These are phyloP conservation scores for Pyrrhoderma lamaoense DNA, from an alignment of 1,284 basidiomycete genomes.

Conservation along the genomic window DNA sequence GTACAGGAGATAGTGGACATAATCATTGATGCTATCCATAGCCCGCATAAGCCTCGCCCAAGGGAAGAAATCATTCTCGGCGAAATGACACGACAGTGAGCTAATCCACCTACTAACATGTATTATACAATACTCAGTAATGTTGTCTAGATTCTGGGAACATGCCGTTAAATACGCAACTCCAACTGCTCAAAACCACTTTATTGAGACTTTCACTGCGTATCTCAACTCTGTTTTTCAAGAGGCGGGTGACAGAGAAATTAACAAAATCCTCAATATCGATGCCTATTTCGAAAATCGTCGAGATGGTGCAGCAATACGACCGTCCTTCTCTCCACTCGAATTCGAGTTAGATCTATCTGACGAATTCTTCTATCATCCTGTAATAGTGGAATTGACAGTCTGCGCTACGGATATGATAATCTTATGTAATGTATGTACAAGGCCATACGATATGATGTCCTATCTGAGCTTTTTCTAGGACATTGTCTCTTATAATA, in stretches of 20 bases:
- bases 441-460: neutral
- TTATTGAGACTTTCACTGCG: slow-evolving; percentile 6
- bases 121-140: too few relatives aligned
- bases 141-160: neutral
- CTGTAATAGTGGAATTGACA: neutral
- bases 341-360: neutral
- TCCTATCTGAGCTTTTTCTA: neutral
- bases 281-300: neutral
- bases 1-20: slow-evolving; percentile 26
- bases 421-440: neutral
- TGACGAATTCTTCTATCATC: neutral
- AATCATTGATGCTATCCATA: slow-evolving; percentile 31
- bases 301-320: neutral
- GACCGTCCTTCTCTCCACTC: too few relatives aligned
- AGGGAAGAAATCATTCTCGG: slow-evolving; percentile 27
- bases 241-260: neutral
- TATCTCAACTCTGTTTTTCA: neutral
- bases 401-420: neutral
- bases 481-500: slow-evolving; percentile 4
- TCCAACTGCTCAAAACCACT: slow-evolving; percentile 29
- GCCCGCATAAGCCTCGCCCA: slow-evolving; percentile 28
- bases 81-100: slow-evolving; percentile 28
- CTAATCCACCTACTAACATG: neutral
- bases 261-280: neutral
- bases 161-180: slow-evolving; percentile 31